These are phyloP conservation scores for Penicillium glabrum DNA, from an alignment of 2,329 filamentous ascomycete genomes.

Conservation along the genomic window DNA sequence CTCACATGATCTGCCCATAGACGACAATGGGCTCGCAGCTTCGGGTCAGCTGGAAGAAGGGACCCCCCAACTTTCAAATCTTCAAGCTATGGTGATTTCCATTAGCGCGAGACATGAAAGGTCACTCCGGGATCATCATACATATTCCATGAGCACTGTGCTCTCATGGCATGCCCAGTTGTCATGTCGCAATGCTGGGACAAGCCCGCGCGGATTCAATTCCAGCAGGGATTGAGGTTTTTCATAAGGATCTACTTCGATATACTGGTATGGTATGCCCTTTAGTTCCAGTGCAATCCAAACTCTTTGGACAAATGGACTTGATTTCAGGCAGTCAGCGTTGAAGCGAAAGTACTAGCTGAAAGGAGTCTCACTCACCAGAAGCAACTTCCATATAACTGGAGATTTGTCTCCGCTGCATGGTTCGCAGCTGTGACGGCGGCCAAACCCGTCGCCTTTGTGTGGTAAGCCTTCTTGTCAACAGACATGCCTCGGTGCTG, in stretches of 20 bases:
- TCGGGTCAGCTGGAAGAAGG: slow-evolving; percentile 63
- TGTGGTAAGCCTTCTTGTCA: slow-evolving; percentile 65
- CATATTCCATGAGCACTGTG: slow-evolving; percentile 81
- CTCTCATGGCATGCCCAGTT: slow-evolving; percentile 84
- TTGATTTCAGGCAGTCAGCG: slow-evolving; percentile 32
- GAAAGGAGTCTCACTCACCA: slow-evolving; percentile 55
- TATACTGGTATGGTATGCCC: slow-evolving; percentile 76
- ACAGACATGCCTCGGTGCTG: slow-evolving; percentile 46
- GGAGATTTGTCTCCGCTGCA: slow-evolving; percentile 67
- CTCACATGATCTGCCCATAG: slow-evolving; percentile 78
- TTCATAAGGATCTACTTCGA: slow-evolving; percentile 78
- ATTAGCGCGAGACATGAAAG: slow-evolving; percentile 7
- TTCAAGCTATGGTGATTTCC: slow-evolving; percentile 59
- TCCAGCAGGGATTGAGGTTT: slow-evolving; percentile 70
- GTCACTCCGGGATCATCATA: slow-evolving; percentile 39
- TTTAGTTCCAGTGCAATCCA: slow-evolving; percentile 88
- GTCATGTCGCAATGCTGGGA: slow-evolving; percentile 74
- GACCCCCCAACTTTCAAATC: slow-evolving; percentile 63
- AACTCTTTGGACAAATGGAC: slow-evolving; percentile 81
- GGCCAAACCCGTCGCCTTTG: slow-evolving; percentile 71
- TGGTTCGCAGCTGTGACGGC: slow-evolving; percentile 69
- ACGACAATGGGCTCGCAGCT: slow-evolving; percentile 70
- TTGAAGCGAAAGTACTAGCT: not conserved
- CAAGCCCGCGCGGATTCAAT: slow-evolving; percentile 72
- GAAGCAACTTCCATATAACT: slow-evolving; percentile 80